A percentile compares a stretch with the other conserved stretches of the same genome.
Conservation (phyloP, 106 monocot species). For the Vanilla planifolia region DNA sequence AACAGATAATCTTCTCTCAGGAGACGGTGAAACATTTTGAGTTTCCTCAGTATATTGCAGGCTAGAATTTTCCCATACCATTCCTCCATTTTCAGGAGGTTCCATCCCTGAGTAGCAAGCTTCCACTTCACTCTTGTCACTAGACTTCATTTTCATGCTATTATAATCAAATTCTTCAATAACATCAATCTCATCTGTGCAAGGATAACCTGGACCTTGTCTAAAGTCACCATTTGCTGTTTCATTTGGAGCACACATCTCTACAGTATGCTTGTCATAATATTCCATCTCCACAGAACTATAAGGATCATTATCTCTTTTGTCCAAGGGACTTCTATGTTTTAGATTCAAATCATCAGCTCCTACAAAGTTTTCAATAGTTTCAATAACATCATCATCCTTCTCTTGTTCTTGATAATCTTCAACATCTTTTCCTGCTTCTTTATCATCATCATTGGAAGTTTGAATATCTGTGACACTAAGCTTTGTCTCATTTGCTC, state of each 20-base stretch:
- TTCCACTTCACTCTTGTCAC: slow-evolving; percentile 10
- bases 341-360: not conserved
- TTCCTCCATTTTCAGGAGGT: slow-evolving; percentile 14
- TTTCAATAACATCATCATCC: not conserved
- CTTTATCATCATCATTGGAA: not conserved
- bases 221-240: not conserved
- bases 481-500: too few species aligned
- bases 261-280: not conserved
- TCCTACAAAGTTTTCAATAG: not conserved
- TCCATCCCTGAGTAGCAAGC: not conserved
- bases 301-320: slow-evolving; percentile 1
- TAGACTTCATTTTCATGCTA: slow-evolving; percentile 1
- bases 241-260: slow-evolving; percentile 10
- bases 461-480: not conserved
- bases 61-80: slow-evolving; percentile 18
- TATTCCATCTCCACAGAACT: not conserved
- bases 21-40: slow-evolving; percentile 26
- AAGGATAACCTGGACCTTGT: slow-evolving; percentile 4
- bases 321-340: not conserved
- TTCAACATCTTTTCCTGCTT: not conserved
- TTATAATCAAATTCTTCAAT: slow-evolving; percentile 18
- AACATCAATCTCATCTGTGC: slow-evolving; percentile 13
- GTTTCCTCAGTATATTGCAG: slow-evolving; percentile 18
- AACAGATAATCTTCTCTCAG: slow-evolving; percentile 28
- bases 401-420: slow-evolving; percentile 1